These are phyloP conservation scores for Cryptosporidium tyzzeri DNA, from an alignment of 169 alveolate species.

Conservation along the genomic window DNA sequence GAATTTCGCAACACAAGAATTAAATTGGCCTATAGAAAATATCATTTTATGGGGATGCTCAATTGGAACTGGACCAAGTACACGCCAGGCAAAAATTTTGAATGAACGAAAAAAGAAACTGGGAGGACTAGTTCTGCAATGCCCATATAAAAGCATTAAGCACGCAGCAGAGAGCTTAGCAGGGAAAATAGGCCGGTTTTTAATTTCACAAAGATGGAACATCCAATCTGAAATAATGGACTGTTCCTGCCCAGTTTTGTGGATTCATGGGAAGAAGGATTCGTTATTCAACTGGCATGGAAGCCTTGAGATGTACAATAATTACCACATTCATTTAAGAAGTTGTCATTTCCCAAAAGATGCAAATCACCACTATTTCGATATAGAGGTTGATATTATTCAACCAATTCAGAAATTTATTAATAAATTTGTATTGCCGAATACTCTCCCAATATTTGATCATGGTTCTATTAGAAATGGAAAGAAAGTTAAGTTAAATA, in stretches of 20 bases:
- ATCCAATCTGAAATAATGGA: constrained; percentile 78
- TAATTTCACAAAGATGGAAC: constrained; percentile 78
- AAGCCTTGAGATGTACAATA: constrained; percentile 74
- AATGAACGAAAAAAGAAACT: constrained; percentile 39
- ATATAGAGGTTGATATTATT: constrained; percentile 73
- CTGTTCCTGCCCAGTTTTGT: constrained; percentile 80
- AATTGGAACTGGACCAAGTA: constrained; percentile 82
- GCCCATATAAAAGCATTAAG: constrained; percentile 81
- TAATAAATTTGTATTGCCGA: constrained; percentile 35
- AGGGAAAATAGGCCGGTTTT: constrained; percentile 77
- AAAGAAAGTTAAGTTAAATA: constrained; percentile 12
- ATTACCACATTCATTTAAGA: constrained; percentile 64
- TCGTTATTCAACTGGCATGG: constrained; percentile 76
- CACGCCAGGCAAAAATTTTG: constrained; percentile 79
- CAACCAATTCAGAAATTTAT: constrained; percentile 77
- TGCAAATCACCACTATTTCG: constrained; percentile 79
- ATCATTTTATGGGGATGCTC: constrained; percentile 81
- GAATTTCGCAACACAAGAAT: constrained; percentile 65
- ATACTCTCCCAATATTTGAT: constrained; percentile 8
- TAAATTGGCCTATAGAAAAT: constrained; percentile 79
- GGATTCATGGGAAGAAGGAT: constrained; percentile 81
- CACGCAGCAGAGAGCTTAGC: constrained; percentile 81
- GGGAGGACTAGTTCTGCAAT: constrained; percentile 80
- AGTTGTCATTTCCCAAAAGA: constrained; percentile 80
- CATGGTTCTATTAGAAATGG: constrained; percentile 31